phyloP scores from a whole-genome alignment of 139 green algal genomes.

The Micromonas pusilla region DNA sequence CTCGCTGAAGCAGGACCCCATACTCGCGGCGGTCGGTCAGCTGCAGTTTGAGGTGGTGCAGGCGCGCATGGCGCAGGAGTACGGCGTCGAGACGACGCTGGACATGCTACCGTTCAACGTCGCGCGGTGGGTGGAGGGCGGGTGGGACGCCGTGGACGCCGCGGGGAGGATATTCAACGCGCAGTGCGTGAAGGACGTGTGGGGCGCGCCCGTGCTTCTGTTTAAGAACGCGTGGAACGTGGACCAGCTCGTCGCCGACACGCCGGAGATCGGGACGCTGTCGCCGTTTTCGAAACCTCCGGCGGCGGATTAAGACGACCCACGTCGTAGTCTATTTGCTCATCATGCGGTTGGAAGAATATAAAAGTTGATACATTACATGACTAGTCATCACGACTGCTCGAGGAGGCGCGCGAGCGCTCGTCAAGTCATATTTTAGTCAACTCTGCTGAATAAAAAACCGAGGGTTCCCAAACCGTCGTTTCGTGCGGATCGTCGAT shows the following conservation, averaged over 20 bases:
- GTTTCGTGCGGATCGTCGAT: too few species aligned
- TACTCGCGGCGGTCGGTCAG: slow-evolving; percentile 69
- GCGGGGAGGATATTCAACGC: slow-evolving; percentile 67
- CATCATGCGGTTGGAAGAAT: too few species aligned
- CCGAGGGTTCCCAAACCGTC: too few species aligned
- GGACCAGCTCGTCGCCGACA: slow-evolving; percentile 42
- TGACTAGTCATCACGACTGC: too few species aligned
- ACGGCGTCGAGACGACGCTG: slow-evolving; percentile 61
- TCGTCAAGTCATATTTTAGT: too few species aligned
- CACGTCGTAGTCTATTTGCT: too few species aligned
- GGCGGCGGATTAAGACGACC: not conserved
- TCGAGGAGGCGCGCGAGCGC: too few species aligned
- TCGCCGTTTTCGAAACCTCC: slow-evolving; percentile 30
- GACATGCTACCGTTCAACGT: slow-evolving; percentile 57
- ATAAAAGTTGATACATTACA: too few species aligned
- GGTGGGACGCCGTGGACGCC: slow-evolving; percentile 52
- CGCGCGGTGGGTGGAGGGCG: slow-evolving; percentile 43
- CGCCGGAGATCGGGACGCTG: slow-evolving; percentile 38
- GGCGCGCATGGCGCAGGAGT: slow-evolving; percentile 52
- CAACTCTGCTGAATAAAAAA: too few species aligned
- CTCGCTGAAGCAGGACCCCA: slow-evolving; percentile 57
- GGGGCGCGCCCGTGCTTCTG: slow-evolving; percentile 58
- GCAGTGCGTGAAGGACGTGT: slow-evolving; percentile 56
- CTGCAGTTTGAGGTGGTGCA: slow-evolving; percentile 65
- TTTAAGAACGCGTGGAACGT: slow-evolving; percentile 67